Base-by-base conservation (phyloP, 2,329 filamentous ascomycete species). In the Aspergillus ochraceoroseus region DNA sequence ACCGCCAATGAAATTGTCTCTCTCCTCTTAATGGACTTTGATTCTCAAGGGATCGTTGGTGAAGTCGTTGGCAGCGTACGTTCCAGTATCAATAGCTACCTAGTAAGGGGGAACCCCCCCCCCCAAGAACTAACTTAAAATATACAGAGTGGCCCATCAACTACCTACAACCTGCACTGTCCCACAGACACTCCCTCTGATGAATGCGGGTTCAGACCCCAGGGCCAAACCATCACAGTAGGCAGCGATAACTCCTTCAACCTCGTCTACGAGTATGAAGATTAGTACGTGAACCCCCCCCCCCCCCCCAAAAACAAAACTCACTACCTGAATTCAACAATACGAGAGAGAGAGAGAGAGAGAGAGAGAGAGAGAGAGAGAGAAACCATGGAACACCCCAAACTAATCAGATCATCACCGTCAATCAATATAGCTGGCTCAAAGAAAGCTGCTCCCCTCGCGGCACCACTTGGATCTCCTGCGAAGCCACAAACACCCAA, bases 391-490 rank as follows among this genome's bases (percentile, higher is more conserved):
- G n/a, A n/a, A n/a, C n/a, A n/a, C n/a, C n/a, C n/a, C n/a, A n/a
- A n/a, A n/a, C n/a, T n/a, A n/a, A n/a, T n/a, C n/a, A n/a, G n/a
- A n/a, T n/a, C n/a, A n/a, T n/a, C n/a, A n/a, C n/a, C n/a, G n/a
- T n/a, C n/a, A n/a, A n/a, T n/a, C n/a, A n/a, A n/a, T n/a, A n/a
- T n/a, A 50, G 47, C 34, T 37, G n/a, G 6, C 32, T 36, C 28
- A 38, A 17, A 29, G 17, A 32, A 37, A 35, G 32, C 32, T 61
- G 58, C 55, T 43, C 48, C 5, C 28, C 55, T 44, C 44, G 42
- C 13, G 47, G 52, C 33, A 55, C 54, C 22, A 59, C 58, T 31
- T 55, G 43, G 28, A 42, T 55, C 42, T 56, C 53, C 12, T 61
- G 58, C 50, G 39, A 30, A 5, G 42, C 41, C 4, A 40, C 40